phyloP scores from a whole-genome alignment of 2,329 filamentous ascomycete genomes.

The Trichoderma aggressivum region DNA sequence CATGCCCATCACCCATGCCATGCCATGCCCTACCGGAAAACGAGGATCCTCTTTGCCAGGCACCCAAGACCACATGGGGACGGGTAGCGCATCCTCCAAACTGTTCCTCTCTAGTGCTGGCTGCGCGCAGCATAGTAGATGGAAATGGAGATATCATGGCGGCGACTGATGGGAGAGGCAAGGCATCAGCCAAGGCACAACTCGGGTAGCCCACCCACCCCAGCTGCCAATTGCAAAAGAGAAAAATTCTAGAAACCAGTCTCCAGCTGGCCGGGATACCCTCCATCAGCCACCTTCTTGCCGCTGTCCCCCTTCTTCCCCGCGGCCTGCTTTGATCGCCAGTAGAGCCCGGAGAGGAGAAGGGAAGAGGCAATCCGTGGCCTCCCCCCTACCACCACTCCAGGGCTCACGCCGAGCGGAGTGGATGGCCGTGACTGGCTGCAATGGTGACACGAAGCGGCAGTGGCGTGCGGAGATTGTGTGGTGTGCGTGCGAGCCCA shows the following conservation, averaged over 20 bases:
- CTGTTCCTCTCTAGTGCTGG: not conserved
- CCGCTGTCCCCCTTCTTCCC: conserved; percentile 7
- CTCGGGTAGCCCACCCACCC: not conserved
- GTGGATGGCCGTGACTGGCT: conserved; percentile 16
- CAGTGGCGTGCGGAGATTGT: conserved; percentile 17
- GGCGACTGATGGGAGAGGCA: not conserved
- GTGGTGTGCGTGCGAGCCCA: conserved; percentile 5
- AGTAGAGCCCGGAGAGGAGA: not conserved
- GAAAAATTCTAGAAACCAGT: conserved; percentile 17
- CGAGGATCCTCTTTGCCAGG: conserved; percentile 8
- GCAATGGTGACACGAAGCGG: conserved; percentile 18
- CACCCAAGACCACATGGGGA: not conserved
- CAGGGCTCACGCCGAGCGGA: not conserved
- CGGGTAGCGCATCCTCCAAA: conserved; percentile 1
- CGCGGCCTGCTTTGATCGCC: not conserved
- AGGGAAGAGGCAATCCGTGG: not conserved
- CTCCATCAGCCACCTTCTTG: not conserved
- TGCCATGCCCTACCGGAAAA: not conserved
- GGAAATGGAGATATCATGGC: not conserved
- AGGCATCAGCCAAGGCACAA: not conserved
- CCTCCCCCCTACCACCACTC: not conserved
- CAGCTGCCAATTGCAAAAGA: conserved; percentile 1
- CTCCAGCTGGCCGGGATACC: conserved; percentile 5
- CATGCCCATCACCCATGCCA: not conserved
- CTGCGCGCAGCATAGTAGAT: not conserved